Base-by-base conservation (phyloP, 768 basidiomycete genomes). In the Boletus reticuloceps region DNA sequence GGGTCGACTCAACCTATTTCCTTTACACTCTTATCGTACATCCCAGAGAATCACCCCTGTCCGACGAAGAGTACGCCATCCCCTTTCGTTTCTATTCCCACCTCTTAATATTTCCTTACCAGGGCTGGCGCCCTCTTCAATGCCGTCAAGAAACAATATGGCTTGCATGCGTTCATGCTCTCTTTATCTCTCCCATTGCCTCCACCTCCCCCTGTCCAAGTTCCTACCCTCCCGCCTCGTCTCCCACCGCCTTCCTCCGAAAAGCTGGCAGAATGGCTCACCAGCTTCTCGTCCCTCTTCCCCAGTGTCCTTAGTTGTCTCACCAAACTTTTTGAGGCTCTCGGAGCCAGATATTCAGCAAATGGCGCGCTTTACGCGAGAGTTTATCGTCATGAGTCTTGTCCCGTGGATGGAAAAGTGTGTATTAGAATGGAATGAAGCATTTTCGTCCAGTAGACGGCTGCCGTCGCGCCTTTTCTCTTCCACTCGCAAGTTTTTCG, bases 341-440 rank as follows among this genome's bases (percentile, higher is more conserved):
- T 77, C 75, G 10, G 85, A 92, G 62, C 72, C 74, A 45, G 94
- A 96, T 72, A 88, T 92, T 14, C 81, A 87, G 50, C 81, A 84
- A 61, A 82, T 85, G 7, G 84, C 85, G 0, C 81, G 83, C 50
- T 93, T 98, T 63, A 80, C 91, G 11, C 82, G 94, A 43, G 95
- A 97, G 69, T 88, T 98, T 61, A 78, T 92, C 5, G 85, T 87
- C 12, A 92, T 90, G 84, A 94, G 90, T 65, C 72, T 98, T 43
- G 70, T 98, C 4, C 95, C 95, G 1, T 98, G 91, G 91, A 95
- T 98, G 92, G 96, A 98, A 74, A 91, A 88, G 64, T 88, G 86
- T 69, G 89, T 95, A 6, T 61, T 92, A 44, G 91, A 96, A 59
- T 96, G 94, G 92, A 98, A 97, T 67, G 95, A 98, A 75, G 78